Evolutionary conservation across 352 stramenopile species (phyloP).

Genomic region (Phytophthora niederhauseri): DNA sequence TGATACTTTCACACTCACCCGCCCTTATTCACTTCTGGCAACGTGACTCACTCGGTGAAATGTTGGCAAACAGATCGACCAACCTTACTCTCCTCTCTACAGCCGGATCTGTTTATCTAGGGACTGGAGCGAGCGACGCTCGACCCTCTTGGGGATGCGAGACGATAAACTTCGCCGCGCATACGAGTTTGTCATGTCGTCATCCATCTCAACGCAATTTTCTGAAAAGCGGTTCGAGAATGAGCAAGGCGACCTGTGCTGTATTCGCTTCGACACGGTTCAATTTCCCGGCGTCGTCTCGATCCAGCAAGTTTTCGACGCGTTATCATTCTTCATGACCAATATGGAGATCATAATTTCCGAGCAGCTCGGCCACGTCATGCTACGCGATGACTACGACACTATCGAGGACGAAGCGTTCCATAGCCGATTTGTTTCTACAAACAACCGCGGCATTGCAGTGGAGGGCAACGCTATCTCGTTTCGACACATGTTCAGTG

Average conservation of each 20-base stretch:
- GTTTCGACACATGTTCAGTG: conserved; percentile 30
- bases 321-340: conserved; percentile 31
- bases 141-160: conserved; percentile 23
- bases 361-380: conserved; percentile 39
- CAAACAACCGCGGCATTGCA: conserved; percentile 24
- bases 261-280: conserved; percentile 38
- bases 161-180: conserved; percentile 24
- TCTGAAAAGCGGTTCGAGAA: conserved; percentile 40
- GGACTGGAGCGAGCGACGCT: conserved; percentile 25
- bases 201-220: conserved; percentile 15
- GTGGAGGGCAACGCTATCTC: conserved; percentile 37
- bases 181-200: conserved; percentile 36
- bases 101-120: conserved; percentile 32
- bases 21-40: not conserved
- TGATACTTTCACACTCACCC: not conserved
- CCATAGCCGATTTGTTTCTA: conserved; percentile 37
- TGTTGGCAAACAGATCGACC: conserved; percentile 16
- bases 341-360: conserved; percentile 54
- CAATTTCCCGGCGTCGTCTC: conserved; percentile 34
- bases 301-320: conserved; percentile 43
- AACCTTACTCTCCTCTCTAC: conserved; percentile 33
- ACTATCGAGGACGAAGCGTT: conserved; percentile 28
- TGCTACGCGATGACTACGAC: conserved; percentile 47
- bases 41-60: not conserved
- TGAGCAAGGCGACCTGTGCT: conserved; percentile 33